Evolutionary conservation across 305 asterid genomes (phyloP).

Genomic region (Nicotiana rustica): DNA sequence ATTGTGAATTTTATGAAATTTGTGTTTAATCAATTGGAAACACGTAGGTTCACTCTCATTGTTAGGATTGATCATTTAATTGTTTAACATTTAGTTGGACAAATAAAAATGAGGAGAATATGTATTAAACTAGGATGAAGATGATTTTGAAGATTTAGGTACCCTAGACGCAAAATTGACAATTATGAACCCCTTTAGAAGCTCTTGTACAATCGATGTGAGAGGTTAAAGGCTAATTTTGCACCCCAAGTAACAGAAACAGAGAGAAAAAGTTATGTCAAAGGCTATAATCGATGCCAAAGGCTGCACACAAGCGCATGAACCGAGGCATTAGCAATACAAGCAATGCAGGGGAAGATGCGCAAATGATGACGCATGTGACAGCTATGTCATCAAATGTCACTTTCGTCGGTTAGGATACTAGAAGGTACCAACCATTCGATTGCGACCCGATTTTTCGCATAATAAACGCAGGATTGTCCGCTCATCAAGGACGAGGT

Average conservation of each 20-base stretch:
- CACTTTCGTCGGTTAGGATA: too few relatives aligned
- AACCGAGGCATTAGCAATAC: too few relatives aligned
- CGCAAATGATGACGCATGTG: too few relatives aligned
- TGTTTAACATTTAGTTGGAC: neutral
- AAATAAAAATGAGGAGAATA: neutral
- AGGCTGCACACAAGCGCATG: too few relatives aligned
- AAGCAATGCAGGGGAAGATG: too few relatives aligned
- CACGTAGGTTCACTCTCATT: neutral
- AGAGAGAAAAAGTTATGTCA: neutral
- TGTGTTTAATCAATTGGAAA: constrained; percentile 1
- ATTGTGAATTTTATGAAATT: neutral
- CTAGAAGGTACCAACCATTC: too few relatives aligned
- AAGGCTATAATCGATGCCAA: too few relatives aligned
- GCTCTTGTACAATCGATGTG: neutral
- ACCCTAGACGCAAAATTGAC: neutral
- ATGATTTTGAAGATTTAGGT: constrained; percentile 18
- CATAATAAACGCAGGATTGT: too few relatives aligned
- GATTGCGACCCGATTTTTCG: too few relatives aligned
- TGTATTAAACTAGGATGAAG: neutral
- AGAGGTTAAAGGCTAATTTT: neutral
- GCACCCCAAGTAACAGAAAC: neutral
- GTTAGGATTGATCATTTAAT: neutral
- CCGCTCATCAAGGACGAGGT: too few relatives aligned
- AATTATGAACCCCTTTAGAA: neutral
- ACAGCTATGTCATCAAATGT: too few relatives aligned